A percentile compares a stretch with the other conserved stretches of the same genome.
These are phyloP conservation scores for Xylaria acuta DNA, from an alignment of 495 filamentous ascomycete genomes.

Conservation along the genomic window DNA sequence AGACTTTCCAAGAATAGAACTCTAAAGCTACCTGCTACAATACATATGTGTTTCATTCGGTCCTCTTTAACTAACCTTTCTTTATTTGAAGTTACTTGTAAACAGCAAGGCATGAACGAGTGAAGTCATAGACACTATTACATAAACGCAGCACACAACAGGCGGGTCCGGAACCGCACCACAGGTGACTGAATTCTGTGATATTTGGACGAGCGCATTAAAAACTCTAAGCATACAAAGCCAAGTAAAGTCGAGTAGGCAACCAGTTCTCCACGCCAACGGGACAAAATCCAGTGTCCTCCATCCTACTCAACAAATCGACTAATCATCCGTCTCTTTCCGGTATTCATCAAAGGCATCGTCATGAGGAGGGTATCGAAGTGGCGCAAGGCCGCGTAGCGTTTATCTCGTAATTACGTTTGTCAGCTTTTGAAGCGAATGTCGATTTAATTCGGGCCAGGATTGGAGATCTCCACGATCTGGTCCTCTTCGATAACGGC, in stretches of 20 bases:
- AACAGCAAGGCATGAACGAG: background rate
- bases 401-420: constrained; percentile 13
- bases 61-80: background rate
- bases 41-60: background rate
- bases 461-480: constrained; percentile 52
- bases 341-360: constrained; percentile 6
- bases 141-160: background rate
- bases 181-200: background rate
- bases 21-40: background rate
- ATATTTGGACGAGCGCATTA: background rate
- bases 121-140: background rate
- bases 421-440: background rate
- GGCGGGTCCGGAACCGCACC: background rate
- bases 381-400: background rate
- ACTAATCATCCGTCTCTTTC: constrained; percentile 5
- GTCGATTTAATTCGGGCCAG: constrained; percentile 15
- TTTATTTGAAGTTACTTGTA: background rate
- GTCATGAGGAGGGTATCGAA: constrained; percentile 14
- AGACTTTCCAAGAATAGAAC: background rate
- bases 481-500: constrained; percentile 80
- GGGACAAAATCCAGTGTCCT: background rate
- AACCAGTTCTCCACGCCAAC: constrained; percentile 11
- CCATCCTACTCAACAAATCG: background rate
- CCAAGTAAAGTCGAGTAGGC: background rate
- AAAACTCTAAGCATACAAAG: constrained; percentile 4